phyloP scores from a whole-genome alignment of 2,329 filamentous ascomycete species.

The Fusarium sp. region DNA sequence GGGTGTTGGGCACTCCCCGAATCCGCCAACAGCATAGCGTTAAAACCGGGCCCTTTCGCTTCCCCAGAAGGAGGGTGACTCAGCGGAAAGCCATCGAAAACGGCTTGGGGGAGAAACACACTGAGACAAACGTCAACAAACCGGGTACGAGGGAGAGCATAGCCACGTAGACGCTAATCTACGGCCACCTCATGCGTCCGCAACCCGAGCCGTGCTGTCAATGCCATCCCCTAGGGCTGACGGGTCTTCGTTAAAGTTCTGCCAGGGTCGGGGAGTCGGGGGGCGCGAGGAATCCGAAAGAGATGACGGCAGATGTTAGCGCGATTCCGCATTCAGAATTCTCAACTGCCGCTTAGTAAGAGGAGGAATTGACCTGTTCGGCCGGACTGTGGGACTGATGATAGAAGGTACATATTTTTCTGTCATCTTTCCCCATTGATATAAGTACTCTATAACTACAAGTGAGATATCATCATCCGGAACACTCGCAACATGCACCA shows the following conservation, averaged over 20 bases:
- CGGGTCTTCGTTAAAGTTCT: neutral
- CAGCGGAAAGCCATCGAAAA: neutral
- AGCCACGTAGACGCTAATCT: neutral
- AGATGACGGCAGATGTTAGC: neutral
- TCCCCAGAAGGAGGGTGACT: neutral
- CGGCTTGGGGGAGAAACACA: neutral
- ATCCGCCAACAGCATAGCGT: neutral
- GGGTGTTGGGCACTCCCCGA: neutral
- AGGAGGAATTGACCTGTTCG: neutral
- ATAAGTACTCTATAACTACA: neutral
- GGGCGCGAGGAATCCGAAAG: neutral
- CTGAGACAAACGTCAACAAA: neutral
- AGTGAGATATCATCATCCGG: neutral
- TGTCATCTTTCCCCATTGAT: neutral
- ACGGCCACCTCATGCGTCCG: neutral
- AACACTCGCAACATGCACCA: neutral
- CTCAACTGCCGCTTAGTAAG: neutral
- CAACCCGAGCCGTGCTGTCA: neutral
- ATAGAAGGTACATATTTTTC: neutral
- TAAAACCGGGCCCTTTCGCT: neutral
- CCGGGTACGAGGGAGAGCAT: neutral
- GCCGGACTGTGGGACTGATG: neutral
- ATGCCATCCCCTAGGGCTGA: neutral
- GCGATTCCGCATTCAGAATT: neutral
- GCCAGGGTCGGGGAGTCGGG: neutral